Percentiles rank a stretch among this genome's conserved stretches.
Conservation (phyloP, 1,284 basidiomycete species). For the Melampsora americana region DNA sequence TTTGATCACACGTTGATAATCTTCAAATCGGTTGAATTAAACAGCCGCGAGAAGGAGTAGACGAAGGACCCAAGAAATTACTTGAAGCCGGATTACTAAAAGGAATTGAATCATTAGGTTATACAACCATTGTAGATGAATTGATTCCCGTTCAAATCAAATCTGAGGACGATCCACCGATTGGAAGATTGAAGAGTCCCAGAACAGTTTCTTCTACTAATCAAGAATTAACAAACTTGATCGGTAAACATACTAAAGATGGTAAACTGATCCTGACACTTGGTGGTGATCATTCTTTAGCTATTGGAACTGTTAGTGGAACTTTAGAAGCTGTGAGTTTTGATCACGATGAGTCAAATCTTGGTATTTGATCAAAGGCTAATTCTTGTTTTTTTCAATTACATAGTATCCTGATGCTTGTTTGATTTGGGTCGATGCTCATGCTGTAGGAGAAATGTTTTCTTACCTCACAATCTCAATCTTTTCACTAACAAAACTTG, state of each 20-base stretch:
- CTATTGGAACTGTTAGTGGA: slow-evolving; percentile 85
- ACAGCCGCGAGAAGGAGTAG: slow-evolving; percentile 76
- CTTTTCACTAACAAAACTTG: background rate
- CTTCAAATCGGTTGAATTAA: background rate
- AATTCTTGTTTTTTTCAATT: slow-evolving; percentile 54
- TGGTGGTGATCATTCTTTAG: slow-evolving; percentile 94
- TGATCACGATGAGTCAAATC: too few relatives aligned
- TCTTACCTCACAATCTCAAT: background rate
- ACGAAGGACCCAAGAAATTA: slow-evolving; percentile 80
- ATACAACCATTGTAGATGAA: slow-evolving; percentile 81
- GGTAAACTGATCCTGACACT: slow-evolving; percentile 84
- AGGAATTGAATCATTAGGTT: slow-evolving; percentile 71
- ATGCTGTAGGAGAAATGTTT: slow-evolving; percentile 48
- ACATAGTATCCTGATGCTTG: slow-evolving; percentile 64
- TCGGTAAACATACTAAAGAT: slow-evolving; percentile 69
- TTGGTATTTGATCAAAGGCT: slow-evolving; percentile 57
- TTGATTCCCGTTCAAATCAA: slow-evolving; percentile 64
- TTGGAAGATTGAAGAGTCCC: slow-evolving; percentile 84
- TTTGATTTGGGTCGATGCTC: slow-evolving; percentile 73
- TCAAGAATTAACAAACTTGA: slow-evolving; percentile 71
- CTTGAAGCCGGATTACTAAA: slow-evolving; percentile 76
- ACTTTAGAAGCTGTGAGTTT: slow-evolving; percentile 64
- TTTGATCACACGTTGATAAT: slow-evolving; percentile 6
- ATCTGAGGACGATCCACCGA: slow-evolving; percentile 65
- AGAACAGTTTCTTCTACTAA: slow-evolving; percentile 76